phyloP scores from a whole-genome alignment of 805 yeast species.

The Candida nanaspora region DNA sequence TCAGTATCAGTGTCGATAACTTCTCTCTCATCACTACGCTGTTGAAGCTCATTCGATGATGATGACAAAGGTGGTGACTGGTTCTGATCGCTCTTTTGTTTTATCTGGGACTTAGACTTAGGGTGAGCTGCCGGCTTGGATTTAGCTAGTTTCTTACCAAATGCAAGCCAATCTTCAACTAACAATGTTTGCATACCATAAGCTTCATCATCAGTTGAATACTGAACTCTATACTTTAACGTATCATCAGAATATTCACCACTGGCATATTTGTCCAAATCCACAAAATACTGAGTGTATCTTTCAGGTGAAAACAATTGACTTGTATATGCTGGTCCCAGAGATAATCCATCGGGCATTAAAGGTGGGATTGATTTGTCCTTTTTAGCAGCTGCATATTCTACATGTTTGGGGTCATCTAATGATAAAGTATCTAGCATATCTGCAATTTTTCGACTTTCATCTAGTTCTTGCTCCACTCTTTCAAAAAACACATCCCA shows the following conservation, averaged over 20 bases:
- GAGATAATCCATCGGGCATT: slow-evolving; percentile 43
- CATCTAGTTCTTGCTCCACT: slow-evolving; percentile 31
- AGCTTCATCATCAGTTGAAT: slow-evolving; percentile 56
- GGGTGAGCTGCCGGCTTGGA: slow-evolving; percentile 3
- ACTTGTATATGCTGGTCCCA: slow-evolving; percentile 73
- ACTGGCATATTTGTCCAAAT: slow-evolving; percentile 32
- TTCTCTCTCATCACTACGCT: neutral
- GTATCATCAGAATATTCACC: slow-evolving; percentile 15
- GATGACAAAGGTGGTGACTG: too few relatives aligned
- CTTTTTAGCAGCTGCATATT: slow-evolving; percentile 6
- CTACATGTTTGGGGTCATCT: slow-evolving; percentile 5
- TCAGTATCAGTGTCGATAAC: slow-evolving; percentile 2
- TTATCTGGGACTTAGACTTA: neutral
- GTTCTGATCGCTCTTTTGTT: neutral
- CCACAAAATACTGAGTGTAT: slow-evolving; percentile 70
- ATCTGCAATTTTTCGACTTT: slow-evolving; percentile 21
- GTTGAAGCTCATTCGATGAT: too few relatives aligned
- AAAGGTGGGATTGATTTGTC: slow-evolving; percentile 60
- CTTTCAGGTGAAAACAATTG: slow-evolving; percentile 69
- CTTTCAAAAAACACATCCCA: slow-evolving; percentile 56
- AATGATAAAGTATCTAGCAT: slow-evolving; percentile 3
- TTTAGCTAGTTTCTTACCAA: slow-evolving; percentile 47
- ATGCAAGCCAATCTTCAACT: slow-evolving; percentile 54
- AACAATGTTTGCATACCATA: slow-evolving; percentile 47
- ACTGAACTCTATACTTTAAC: slow-evolving; percentile 53